Percentiles rank a stretch among this genome's conserved stretches.
phyloP scores from a whole-genome alignment of 2,329 filamentous ascomycete species.

The Penicillium sp. region DNA sequence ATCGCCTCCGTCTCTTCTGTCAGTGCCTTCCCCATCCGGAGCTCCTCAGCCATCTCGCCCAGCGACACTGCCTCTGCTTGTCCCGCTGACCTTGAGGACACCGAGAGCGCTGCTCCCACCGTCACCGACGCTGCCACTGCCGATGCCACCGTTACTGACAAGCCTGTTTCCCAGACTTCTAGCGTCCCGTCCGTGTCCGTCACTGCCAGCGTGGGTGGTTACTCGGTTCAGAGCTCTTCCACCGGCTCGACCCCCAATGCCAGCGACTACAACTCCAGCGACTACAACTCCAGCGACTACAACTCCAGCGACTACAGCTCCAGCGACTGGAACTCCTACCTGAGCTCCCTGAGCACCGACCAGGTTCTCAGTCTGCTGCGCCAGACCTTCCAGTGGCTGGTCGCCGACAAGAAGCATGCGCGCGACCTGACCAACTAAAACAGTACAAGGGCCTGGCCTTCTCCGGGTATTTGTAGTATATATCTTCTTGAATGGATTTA shows the following conservation, averaged over 20 bases:
- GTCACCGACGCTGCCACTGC: conserved; percentile 12
- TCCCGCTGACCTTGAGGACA: conserved; percentile 5
- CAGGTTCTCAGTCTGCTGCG: conserved; percentile 29
- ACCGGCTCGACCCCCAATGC: conserved; percentile 5
- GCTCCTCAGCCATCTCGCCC: conserved; percentile 13
- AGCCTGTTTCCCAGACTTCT: conserved; percentile 22
- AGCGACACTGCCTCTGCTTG: conserved; percentile 4
- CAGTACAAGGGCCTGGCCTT: no score
- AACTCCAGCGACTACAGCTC: conserved; percentile 15
- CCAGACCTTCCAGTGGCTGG: conserved; percentile 31
- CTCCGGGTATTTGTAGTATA: no score
- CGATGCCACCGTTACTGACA: conserved; percentile 17
- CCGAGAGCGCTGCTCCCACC: conserved; percentile 7
- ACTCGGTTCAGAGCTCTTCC: conserved; percentile 20
- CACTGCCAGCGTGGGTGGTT: conserved; percentile 19
- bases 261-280: conserved; percentile 15
- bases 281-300: conserved; percentile 18
- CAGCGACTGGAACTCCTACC: conserved; percentile 25
- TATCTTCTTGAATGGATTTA: no score
- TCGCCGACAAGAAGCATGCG: conserved; percentile 32
- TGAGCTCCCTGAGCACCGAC: conserved; percentile 30
- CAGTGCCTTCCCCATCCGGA: conserved; percentile 16
- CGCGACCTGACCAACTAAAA: conserved; percentile 28
- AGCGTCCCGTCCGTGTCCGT: conserved; percentile 20
- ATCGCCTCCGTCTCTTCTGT: conserved; percentile 12